Percentiles rank a stretch among this genome's conserved stretches.
These are phyloP conservation scores for Daldinia sp. DNA, from an alignment of 2,329 filamentous ascomycete genomes.

Conservation along the genomic window DNA sequence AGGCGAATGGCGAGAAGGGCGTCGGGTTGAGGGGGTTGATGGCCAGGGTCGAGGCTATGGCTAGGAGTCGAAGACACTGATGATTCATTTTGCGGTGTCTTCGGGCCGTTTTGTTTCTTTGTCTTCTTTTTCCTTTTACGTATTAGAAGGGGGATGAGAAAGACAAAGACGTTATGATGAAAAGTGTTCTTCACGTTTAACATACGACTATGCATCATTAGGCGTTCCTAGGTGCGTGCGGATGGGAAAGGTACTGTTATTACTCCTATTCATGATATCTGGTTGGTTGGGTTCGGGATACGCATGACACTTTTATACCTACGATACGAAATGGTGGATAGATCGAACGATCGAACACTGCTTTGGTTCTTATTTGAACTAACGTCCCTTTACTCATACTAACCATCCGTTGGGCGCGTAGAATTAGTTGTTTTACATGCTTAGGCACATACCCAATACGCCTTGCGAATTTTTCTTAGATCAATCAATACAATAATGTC, in stretches of 20 bases:
- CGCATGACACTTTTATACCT: background rate
- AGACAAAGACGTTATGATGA: conserved; percentile 4
- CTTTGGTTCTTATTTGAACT: background rate
- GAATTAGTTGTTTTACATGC: conserved; percentile 32
- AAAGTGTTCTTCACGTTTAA: background rate
- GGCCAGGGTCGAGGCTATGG: conserved; percentile 68
- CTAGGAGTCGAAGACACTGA: conserved; percentile 34
- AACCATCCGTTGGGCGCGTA: background rate
- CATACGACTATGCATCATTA: conserved; percentile 19
- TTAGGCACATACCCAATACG: conserved; percentile 23
- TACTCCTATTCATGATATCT: conserved; percentile 2
- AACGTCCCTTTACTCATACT: background rate
- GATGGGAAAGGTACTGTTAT: background rate
- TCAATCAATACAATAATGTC: conserved; percentile 19
- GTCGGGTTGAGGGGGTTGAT: conserved; percentile 78
- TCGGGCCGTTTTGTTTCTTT: background rate
- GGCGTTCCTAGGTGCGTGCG: conserved; percentile 20
- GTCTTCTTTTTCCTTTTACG: background rate
- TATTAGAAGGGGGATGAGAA: conserved; percentile 3
- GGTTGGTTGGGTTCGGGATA: background rate
- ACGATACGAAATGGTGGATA: background rate
- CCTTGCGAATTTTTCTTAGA: conserved; percentile 15
- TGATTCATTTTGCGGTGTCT: background rate
- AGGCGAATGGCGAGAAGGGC: conserved; percentile 84
- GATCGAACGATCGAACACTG: background rate